These are phyloP conservation scores for Fusarium nelsonii DNA, from an alignment of 2,329 filamentous ascomycete genomes.

Conservation along the genomic window DNA sequence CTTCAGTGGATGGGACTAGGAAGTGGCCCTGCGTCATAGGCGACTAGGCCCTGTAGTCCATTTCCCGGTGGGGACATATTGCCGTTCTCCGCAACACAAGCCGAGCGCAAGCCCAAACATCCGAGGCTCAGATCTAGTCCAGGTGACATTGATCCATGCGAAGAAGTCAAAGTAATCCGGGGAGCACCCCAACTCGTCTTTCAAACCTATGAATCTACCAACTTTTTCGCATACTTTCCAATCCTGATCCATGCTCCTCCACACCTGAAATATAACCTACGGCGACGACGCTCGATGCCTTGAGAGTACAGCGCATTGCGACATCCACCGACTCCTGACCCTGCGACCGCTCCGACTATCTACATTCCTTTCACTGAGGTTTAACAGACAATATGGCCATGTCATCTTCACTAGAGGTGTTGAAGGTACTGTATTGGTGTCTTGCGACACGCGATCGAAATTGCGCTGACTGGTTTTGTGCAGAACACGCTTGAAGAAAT, in stretches of 20 bases:
- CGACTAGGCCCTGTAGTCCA: slow-evolving; percentile 13
- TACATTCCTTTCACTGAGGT: slow-evolving; percentile 41
- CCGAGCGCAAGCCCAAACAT: slow-evolving; percentile 39
- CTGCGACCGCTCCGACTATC: slow-evolving; percentile 20
- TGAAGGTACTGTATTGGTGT: slow-evolving; percentile 45
- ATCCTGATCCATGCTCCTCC: slow-evolving; percentile 10
- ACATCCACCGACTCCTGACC: slow-evolving; percentile 17
- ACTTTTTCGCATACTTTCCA: slow-evolving; percentile 25
- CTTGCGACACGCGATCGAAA: not conserved
- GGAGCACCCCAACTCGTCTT: slow-evolving; percentile 13
- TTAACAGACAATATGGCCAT: slow-evolving; percentile 45
- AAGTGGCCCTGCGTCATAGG: slow-evolving; percentile 38
- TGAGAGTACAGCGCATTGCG: slow-evolving; percentile 14
- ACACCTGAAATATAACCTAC: slow-evolving; percentile 10
- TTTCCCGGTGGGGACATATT: slow-evolving; percentile 14
- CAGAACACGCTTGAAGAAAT: slow-evolving; percentile 80
- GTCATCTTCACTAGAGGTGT: slow-evolving; percentile 45
- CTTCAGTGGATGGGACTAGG: slow-evolving; percentile 15
- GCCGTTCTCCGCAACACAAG: slow-evolving; percentile 42
- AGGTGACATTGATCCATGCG: slow-evolving; percentile 35
- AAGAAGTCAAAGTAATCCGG: slow-evolving; percentile 2
- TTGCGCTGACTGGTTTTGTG: slow-evolving; percentile 26
- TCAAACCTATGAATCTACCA: slow-evolving; percentile 23
- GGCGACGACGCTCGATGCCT: slow-evolving; percentile 34
- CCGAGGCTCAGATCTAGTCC: slow-evolving; percentile 40